Base-by-base conservation (phyloP, 2,329 filamentous ascomycete species). In the Falciphora oryzae region DNA sequence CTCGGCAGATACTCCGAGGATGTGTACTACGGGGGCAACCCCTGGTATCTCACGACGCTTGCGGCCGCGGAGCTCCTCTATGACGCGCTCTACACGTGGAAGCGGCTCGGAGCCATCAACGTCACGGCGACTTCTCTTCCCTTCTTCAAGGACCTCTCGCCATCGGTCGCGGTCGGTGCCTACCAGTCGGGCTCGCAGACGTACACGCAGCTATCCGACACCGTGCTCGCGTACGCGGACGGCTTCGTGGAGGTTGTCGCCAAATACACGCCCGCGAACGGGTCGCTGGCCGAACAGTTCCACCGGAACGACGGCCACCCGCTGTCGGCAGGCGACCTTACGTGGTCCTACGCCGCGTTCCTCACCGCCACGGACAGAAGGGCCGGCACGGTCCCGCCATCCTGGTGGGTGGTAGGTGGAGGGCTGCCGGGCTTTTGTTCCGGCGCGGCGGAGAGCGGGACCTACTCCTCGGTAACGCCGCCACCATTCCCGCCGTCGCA, bases 21-120 rank as follows among this genome's bases (percentile, higher is more conserved):
- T 69, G 76, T 80, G 4, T 95, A 93, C 76, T 89, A 88, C 74
- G 85, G 85, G 66, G 91, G 90, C 1, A 93, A 95, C 74, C 91
- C 91, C 1, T 95, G 91, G 91, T 91, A 92, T 70, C 81, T 94
- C 16, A 84, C 84, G 70, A 94, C 89, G 1, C 80, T 92, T 32
- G 90, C 90, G 1, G 90, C 90, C 0, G 92, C 91, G 3, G 91
- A 95, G 75, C 88, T 91, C 72, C 83, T 96, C 2, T 94, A 93
- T 73, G 88, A 90, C 70, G 89, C 91, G 1, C 71, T 93, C 1
- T 88, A 89, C 68, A 86, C 89, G 62, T 94, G 90, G 89, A 81
- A 88, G 67, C 75, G 79, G 53, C 75, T 81, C 31, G 87, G 86
- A 1, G 86, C 81, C 7, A 82, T 96, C 70, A 83, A 81, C 0